phyloP scores from a whole-genome alignment of 2,329 filamentous ascomycete genomes.

The Zasmidium cellare region DNA sequence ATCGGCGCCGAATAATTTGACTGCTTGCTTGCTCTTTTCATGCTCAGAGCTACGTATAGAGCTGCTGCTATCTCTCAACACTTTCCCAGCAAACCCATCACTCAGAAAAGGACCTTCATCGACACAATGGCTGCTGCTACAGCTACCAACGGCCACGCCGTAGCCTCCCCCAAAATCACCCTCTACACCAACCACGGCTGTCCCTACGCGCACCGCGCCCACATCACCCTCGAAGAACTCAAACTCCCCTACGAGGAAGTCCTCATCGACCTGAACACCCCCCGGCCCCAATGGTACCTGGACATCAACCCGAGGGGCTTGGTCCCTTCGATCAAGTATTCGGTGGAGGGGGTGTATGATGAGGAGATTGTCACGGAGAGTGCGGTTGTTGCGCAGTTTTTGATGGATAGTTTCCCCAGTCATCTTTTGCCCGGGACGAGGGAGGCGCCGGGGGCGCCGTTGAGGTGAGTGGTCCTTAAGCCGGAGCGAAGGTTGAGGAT shows the following conservation, averaged over 20 bases:
- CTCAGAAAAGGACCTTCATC: not conserved
- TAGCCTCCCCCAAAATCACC: conserved; percentile 53
- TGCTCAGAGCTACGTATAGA: not conserved
- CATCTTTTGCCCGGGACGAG: conserved; percentile 62
- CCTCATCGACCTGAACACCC: conserved; percentile 65
- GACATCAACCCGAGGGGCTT: conserved; percentile 72
- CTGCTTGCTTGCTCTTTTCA: too few relatives aligned
- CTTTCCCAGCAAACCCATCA: not conserved
- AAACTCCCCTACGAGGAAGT: conserved; percentile 35
- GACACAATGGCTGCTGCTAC: conserved; percentile 12
- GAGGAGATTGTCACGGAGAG: conserved; percentile 71
- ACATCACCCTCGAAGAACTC: conserved; percentile 35
- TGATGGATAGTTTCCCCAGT: conserved; percentile 68
- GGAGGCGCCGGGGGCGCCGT: conserved; percentile 35
- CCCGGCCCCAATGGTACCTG: conserved; percentile 72
- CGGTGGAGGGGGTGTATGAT: conserved; percentile 43
- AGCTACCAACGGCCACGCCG: conserved; percentile 6
- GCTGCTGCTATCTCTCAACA: not conserved
- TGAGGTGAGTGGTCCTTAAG: too few relatives aligned
- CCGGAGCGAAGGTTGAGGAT: too few relatives aligned
- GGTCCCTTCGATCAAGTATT: conserved; percentile 69
- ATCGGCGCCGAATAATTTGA: not conserved
- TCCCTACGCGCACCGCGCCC: conserved; percentile 72
- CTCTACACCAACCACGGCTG: conserved; percentile 71
- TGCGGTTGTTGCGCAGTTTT: conserved; percentile 69